Evolutionary conservation across 2,329 filamentous ascomycete genomes (phyloP).

Genomic region (Sarocladium brachiariae): DNA sequence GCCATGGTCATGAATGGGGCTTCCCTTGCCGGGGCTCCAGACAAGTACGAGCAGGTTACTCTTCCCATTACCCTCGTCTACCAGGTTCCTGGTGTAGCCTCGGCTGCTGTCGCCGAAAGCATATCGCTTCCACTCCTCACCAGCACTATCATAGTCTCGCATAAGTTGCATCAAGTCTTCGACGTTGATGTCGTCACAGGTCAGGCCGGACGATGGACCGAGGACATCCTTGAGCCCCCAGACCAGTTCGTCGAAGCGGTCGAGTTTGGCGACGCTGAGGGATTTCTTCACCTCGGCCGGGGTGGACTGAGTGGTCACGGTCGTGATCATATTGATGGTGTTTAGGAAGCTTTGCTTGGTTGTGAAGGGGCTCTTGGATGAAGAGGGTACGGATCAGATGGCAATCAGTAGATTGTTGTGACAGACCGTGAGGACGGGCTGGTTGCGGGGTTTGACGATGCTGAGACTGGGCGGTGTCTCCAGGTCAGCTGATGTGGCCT

Average conservation of each 20-base stretch:
- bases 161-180: constrained; percentile 65
- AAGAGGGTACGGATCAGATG: background rate
- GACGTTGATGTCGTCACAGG: constrained; percentile 75
- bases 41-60: constrained; percentile 76
- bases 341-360: constrained; percentile 3
- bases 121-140: constrained; percentile 67
- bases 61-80: constrained; percentile 81
- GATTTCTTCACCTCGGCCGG: constrained; percentile 14
- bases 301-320: constrained; percentile 21
- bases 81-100: constrained; percentile 80
- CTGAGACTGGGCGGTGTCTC: background rate
- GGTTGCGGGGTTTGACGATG: constrained; percentile 3
- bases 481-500: constrained; percentile 9
- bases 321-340: constrained; percentile 27
- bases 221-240: constrained; percentile 65
- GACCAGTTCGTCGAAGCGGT: constrained; percentile 64
- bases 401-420: background rate
- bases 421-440: background rate
- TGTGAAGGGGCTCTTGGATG: constrained; percentile 10
- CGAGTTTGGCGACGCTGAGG: constrained; percentile 21
- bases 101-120: constrained; percentile 64
- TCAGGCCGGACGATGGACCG: constrained; percentile 73
- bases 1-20: constrained; percentile 81
- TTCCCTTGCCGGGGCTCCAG: constrained; percentile 78
- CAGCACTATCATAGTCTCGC: constrained; percentile 62